Base-by-base conservation (phyloP, 345 rosid species). In the Boechera retrofracta region DNA sequence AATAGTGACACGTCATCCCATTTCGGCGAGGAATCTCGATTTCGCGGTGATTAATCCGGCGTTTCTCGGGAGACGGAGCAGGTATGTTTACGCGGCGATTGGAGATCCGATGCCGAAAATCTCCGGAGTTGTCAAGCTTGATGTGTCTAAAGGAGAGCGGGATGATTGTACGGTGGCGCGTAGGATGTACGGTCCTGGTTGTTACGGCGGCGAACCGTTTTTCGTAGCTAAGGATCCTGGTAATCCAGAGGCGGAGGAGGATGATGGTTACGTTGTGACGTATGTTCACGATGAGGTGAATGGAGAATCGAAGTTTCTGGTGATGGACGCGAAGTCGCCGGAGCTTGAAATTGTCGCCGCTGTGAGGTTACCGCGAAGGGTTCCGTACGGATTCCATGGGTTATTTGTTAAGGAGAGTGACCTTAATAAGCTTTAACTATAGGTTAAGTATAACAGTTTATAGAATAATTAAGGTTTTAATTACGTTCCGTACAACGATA, bases 31-130 rank as follows among this genome's bases (percentile, higher is more conserved):
- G 49, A 80, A 80, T 44, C 74, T 80, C 13, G 83, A 80, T 67
- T 80, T 80, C 59, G 80, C 69, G 7, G 80, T 76, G 4, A 76
- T 80, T 6, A 76, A 80, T 75, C 83, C 80, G 28, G 77, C 70
- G 32, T 80, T 51, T 33, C 2, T 57, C 12, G 80, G 77, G 10
- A 80, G 53, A 31, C 28, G 1, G 32, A 76, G 38, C 74, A 26
- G 67, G 31, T 80, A 45, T 10, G 80, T 80, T 0, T 80, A 80
- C 60, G 77, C 80, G 21, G 83, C 75, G 71, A 57, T 80, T 16
- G 83, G 83, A 7, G 80, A 80, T 67, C 83, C 80, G 60, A 76
- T 76, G 83, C 83, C 83, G 45, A 76, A 80, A 6, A 80, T 76
- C 5, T 58, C 83, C 4, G 83, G 80, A 0, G 80, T 80, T 6